Conservation (phyloP, 768 basidiomycete genomes). For the Rhodotorula diobovata region DNA sequence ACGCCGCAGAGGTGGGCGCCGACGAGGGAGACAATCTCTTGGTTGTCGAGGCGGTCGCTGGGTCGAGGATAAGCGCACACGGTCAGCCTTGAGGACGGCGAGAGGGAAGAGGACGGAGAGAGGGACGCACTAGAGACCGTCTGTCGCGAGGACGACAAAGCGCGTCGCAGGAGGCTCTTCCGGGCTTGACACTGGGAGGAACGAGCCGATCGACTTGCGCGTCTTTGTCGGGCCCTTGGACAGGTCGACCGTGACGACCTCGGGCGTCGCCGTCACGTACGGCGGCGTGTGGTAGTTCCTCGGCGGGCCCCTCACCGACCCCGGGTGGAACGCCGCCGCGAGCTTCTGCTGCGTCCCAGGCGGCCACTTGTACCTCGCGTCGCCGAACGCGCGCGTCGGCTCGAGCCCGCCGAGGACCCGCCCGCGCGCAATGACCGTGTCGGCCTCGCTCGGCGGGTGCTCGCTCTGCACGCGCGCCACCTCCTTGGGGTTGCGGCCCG, state of each 20-base stretch:
- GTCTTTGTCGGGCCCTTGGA: conserved; percentile 37
- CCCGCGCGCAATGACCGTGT: conserved; percentile 68
- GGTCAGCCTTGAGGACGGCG: too few species aligned
- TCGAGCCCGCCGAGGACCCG: conserved; percentile 83
- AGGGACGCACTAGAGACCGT: conserved; percentile 58
- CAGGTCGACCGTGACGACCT: conserved; percentile 63
- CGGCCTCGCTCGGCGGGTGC: conserved; percentile 71
- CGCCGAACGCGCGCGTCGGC: conserved; percentile 69
- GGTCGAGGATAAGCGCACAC: too few species aligned
- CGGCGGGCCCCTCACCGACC: conserved; percentile 49
- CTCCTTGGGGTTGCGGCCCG: conserved; percentile 83
- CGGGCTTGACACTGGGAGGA: conserved; percentile 29
- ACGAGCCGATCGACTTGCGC: conserved; percentile 39
- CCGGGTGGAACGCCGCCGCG: conserved; percentile 63
- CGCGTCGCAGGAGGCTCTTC: conserved; percentile 50
- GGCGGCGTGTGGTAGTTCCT: conserved; percentile 74
- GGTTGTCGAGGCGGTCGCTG: conserved; percentile 59
- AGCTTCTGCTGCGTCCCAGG: conserved; percentile 68
- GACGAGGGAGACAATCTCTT: conserved; percentile 81
- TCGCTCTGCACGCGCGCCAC: conserved; percentile 76
- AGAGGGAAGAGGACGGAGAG: not conserved
- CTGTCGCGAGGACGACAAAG: conserved; percentile 86
- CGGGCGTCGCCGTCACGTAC: conserved; percentile 78
- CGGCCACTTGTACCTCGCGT: conserved; percentile 70
- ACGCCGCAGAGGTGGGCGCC: conserved; percentile 72